Conservation (phyloP, 495 filamentous ascomycete genomes). For the Hypoxylon fuscum region DNA sequence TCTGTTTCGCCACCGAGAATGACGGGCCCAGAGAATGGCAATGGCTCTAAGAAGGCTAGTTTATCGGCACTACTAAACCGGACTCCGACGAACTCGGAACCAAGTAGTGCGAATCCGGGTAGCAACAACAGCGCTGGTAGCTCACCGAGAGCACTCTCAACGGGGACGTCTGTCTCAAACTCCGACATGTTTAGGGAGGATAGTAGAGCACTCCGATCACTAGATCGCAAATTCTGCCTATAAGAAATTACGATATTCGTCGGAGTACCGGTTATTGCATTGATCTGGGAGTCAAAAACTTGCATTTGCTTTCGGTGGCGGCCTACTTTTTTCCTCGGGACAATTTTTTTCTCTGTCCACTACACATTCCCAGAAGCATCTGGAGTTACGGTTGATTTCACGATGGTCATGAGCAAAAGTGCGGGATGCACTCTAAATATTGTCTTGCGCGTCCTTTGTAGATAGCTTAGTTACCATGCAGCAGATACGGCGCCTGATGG, state of each 20-base stretch:
- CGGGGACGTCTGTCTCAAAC: constrained; percentile 46
- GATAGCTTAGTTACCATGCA: constrained; percentile 6
- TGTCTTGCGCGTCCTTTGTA: constrained; percentile 11
- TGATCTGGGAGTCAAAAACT: constrained; percentile 37
- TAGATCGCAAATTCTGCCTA: constrained; percentile 63
- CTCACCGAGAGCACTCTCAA: constrained; percentile 50
- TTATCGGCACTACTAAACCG: constrained; percentile 51
- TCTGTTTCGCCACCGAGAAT: constrained; percentile 49
- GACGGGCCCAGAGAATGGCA: constrained; percentile 30
- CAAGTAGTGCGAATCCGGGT: constrained; percentile 50
- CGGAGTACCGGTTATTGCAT: constrained; percentile 19
- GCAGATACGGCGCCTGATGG: constrained; percentile 5
- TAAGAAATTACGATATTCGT: constrained; percentile 9
- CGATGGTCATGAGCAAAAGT: constrained; percentile 13
- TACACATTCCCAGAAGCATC: constrained; percentile 7
- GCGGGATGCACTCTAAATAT: constrained; percentile 5
- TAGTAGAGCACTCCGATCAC: constrained; percentile 68
- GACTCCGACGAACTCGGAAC: constrained; percentile 48
- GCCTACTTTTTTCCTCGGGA: constrained; percentile 10
- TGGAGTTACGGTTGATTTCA: constrained; percentile 29
- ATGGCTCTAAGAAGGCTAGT: constrained; percentile 47
- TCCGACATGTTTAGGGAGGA: constrained; percentile 67
- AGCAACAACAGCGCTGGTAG: constrained; percentile 47
- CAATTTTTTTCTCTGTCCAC: constrained; percentile 11
- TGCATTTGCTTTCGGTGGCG: constrained; percentile 9